Evolutionary conservation across 1,284 basidiomycete species (phyloP).

Genomic region (Boletellus dicymbophilus): DNA sequence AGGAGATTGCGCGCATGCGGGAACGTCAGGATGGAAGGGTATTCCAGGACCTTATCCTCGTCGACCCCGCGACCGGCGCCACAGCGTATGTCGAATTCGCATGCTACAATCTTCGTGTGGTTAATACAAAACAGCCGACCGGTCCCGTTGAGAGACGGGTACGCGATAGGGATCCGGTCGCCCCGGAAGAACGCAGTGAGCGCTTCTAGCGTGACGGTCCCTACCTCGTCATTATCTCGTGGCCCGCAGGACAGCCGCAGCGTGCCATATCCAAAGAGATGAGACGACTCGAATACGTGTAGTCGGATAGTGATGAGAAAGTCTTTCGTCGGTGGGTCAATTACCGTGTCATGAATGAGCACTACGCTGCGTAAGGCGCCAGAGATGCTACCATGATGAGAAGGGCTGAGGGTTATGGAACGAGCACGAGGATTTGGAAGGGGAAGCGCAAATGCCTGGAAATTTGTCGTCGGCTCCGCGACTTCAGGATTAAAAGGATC

Average conservation of each 20-base stretch:
- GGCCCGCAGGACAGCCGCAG: constrained; percentile 11
- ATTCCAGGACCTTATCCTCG: background rate
- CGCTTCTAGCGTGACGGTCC: constrained; percentile 9
- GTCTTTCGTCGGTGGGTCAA: constrained; percentile 13
- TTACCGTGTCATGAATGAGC: constrained; percentile 12
- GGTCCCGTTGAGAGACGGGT: constrained; percentile 12
- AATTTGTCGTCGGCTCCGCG: constrained; percentile 11
- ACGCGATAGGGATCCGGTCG: background rate
- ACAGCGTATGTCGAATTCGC: constrained; percentile 15
- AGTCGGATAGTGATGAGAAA: constrained; percentile 8
- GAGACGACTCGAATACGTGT: background rate
- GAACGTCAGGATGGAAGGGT: background rate
- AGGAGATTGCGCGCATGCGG: background rate
- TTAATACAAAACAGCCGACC: constrained; percentile 7
- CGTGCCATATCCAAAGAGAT: background rate
- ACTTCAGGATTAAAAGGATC: background rate
- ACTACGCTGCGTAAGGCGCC: background rate
- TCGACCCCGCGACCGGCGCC: background rate
- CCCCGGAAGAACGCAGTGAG: constrained; percentile 1
- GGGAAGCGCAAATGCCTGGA: constrained; percentile 17
- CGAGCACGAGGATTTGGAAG: background rate
- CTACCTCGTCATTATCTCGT: background rate
- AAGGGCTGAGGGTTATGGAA: constrained; percentile 2
- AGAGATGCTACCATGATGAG: constrained; percentile 10
- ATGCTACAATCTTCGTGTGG: background rate